Base-by-base conservation (phyloP, 805 yeast species). In the Pichia cephalocereana region DNA sequence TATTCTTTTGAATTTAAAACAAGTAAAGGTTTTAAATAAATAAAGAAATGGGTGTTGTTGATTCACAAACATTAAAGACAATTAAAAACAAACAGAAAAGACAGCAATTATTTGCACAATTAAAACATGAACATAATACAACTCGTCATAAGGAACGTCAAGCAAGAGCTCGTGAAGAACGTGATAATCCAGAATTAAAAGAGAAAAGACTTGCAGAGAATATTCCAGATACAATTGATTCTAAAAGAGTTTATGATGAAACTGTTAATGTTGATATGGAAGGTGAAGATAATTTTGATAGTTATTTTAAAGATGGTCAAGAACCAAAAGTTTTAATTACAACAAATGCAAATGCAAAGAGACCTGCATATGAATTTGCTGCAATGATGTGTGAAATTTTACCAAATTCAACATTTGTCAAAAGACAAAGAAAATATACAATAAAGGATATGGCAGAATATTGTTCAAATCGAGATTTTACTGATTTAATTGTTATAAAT, bases 281-380 rank as follows among this genome's bases (percentile, higher is more conserved):
- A 61, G 80, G 81, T 31, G 81, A 81, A 51, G 85, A 79, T 56
- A 83, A 79, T 58, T 86, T 86, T 62, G 75, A 71, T 37, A 63
- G 67, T 31, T 81, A 81, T 59, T 84, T 83, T 59, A 54, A 58
- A 38, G 68, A 69, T 23, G 59, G 56, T 15, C 64, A 72, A 52
- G 80, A 82, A 45, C 98, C 99, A 42, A 93, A 93, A 65, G 85
- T 93, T 42, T 72, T 93, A 48, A 70, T 93, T 47, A 93, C 99
- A 8, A 93, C 99, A 8, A 88, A 82, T 65, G 86, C 86, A 38
- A 74, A 80, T 57, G 96, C 98, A 15, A 82, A 80, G 58, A 86
- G 86, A 61, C 77, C 78, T 38, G 97, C 96, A 0, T 90, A 88
- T 63, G 90, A 85, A 60, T 89, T 93, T 70, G 90, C 96, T 9